Evolutionary conservation across 1,139 yeast genomes (phyloP).

Genomic region (Taphrina deformans): DNA sequence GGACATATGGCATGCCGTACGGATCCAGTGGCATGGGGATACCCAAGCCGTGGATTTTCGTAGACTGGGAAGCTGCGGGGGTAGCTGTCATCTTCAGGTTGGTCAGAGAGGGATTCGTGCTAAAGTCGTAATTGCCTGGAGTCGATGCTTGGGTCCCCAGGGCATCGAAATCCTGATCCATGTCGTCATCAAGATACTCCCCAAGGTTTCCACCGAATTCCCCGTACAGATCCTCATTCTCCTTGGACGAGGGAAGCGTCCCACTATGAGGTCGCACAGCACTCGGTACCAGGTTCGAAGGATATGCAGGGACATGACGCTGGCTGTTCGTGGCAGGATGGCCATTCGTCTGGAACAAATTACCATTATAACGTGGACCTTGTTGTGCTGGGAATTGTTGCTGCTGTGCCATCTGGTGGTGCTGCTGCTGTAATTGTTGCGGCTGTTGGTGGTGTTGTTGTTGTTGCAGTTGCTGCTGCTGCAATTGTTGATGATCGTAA

Average conservation of each 20-base stretch:
- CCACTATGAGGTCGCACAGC: constrained; percentile 5
- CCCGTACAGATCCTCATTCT: neutral
- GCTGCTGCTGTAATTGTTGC: neutral
- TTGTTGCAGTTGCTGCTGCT: neutral
- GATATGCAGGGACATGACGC: constrained; percentile 14
- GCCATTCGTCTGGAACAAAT: constrained; percentile 18
- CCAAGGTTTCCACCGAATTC: neutral
- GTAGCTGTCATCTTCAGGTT: constrained; percentile 13
- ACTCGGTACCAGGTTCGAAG: constrained; percentile 16
- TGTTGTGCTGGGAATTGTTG: neutral
- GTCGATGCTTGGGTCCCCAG: constrained; percentile 27
- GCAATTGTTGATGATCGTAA: constrained; percentile 6
- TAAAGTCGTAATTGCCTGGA: constrained; percentile 27
- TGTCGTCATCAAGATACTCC: constrained; percentile 14
- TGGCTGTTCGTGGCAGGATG: constrained; percentile 20
- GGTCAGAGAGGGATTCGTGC: constrained; percentile 27
- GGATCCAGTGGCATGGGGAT: neutral
- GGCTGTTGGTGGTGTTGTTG: neutral
- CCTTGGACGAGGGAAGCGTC: constrained; percentile 15
- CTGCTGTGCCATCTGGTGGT: neutral
- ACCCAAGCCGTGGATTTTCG: neutral
- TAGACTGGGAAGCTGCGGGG: neutral
- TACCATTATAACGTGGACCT: constrained; percentile 10
- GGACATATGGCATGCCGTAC: neutral
- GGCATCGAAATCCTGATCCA: constrained; percentile 23